These are phyloP conservation scores for Polyporus tsugae DNA, from an alignment of 1,284 basidiomycete species.

Conservation along the genomic window DNA sequence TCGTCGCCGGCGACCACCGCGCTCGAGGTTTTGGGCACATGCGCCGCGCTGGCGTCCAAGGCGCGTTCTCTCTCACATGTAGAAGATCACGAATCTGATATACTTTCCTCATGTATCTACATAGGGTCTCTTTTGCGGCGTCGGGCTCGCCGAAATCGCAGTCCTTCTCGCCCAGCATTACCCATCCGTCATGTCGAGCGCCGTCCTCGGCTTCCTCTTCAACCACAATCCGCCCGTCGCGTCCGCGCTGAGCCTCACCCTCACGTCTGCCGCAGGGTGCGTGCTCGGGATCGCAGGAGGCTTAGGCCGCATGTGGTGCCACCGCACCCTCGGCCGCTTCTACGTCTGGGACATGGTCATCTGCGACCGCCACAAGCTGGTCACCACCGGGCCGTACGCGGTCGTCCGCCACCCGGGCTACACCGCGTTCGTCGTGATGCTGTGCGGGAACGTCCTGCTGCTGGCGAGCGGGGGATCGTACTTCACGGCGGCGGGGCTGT, in stretches of 20 bases:
- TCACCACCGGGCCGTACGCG: conserved; percentile 31
- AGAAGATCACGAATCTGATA: background rate
- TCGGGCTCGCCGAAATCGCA: background rate
- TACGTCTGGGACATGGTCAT: conserved; percentile 28
- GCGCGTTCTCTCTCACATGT: background rate
- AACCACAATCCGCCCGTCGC: background rate
- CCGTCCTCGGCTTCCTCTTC: background rate
- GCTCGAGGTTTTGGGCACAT: background rate
- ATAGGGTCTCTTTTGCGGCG: background rate
- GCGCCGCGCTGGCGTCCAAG: background rate
- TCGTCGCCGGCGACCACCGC: background rate
- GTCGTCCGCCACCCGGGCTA: conserved; percentile 32
- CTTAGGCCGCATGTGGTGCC: conserved; percentile 17
- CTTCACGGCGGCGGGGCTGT: background rate
- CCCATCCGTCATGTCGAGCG: background rate
- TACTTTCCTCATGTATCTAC: background rate
- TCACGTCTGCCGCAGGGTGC: background rate
- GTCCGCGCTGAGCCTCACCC: background rate
- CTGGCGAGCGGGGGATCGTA: conserved; percentile 14
- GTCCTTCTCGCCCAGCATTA: background rate
- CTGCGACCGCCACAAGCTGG: conserved; percentile 22
- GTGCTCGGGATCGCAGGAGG: conserved; percentile 9
- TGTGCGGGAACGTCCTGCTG: conserved; percentile 7
- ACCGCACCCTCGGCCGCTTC: conserved; percentile 21
- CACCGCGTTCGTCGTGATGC: conserved; percentile 17